phyloP scores from a whole-genome alignment of 1,284 basidiomycete genomes.

The Apiotrichum brassicae region DNA sequence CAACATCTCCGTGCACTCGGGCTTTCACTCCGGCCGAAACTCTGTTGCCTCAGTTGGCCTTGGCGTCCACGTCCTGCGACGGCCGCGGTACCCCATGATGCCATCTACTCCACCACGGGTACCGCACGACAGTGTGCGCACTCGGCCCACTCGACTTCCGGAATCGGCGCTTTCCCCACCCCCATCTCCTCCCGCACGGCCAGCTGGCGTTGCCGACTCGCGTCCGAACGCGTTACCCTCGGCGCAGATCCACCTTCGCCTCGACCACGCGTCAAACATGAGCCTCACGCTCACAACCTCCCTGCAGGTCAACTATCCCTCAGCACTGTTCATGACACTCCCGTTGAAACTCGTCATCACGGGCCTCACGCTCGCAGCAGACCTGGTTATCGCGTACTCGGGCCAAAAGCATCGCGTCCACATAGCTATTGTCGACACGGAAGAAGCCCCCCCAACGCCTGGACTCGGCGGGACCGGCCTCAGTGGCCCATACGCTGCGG shows the following conservation, averaged over 20 bases:
- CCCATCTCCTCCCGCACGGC: slow-evolving; percentile 31
- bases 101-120: slow-evolving; percentile 3
- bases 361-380: slow-evolving; percentile 76
- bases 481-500: slow-evolving; percentile 51
- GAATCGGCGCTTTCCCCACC: slow-evolving; percentile 6
- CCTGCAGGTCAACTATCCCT: slow-evolving; percentile 92
- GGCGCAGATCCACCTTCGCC: slow-evolving; percentile 48
- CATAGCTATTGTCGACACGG: slow-evolving; percentile 71
- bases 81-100: not conserved
- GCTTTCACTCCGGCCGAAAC: slow-evolving; percentile 17
- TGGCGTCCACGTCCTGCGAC: slow-evolving; percentile 13
- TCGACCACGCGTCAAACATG: slow-evolving; percentile 48
- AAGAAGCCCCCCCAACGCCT: slow-evolving; percentile 34
- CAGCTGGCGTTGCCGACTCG: slow-evolving; percentile 14
- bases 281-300: slow-evolving; percentile 73
- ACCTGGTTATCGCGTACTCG: slow-evolving; percentile 85
- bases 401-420: slow-evolving; percentile 71
- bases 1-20: slow-evolving; percentile 21
- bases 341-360: slow-evolving; percentile 88
- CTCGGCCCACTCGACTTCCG: not conserved
- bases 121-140: not conserved
- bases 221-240: slow-evolving; percentile 34
- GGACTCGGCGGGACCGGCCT: slow-evolving; percentile 11
- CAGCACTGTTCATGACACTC: slow-evolving; percentile 88
- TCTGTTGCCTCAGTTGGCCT: slow-evolving; percentile 26